A percentile compares a stretch with the other conserved stretches of the same genome.
These are phyloP conservation scores for Coelastrella sp. DNA, from an alignment of 139 green algal species.

Conservation along the genomic window DNA sequence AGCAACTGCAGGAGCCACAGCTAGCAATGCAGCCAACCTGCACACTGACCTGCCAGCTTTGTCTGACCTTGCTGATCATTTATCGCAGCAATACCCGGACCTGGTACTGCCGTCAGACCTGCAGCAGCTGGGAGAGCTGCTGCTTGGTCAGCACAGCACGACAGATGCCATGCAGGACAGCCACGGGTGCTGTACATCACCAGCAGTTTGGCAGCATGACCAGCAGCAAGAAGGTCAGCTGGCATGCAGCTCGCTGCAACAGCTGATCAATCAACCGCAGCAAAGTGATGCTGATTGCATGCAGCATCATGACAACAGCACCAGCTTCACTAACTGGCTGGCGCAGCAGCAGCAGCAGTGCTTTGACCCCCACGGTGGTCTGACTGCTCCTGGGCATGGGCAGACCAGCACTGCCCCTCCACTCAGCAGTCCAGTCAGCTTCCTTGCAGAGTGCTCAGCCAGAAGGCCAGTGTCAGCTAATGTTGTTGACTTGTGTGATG, in stretches of 20 bases:
- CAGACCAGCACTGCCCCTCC: not conserved
- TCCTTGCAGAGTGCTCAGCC: not conserved
- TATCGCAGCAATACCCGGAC: constrained; percentile 1
- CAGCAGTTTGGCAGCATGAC: not conserved
- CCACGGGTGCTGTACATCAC: not conserved
- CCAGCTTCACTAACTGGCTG: not conserved
- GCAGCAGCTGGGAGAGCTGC: constrained; percentile 5
- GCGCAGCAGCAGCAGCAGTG: not conserved
- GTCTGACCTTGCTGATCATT: constrained; percentile 16
- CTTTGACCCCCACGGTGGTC: not conserved
- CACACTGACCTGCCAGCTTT: not conserved
- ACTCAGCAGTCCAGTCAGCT: not conserved
- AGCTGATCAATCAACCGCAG: not conserved
- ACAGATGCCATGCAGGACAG: not conserved
- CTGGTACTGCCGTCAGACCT: not conserved
- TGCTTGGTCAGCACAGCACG: not conserved
- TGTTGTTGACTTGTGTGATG: not conserved
- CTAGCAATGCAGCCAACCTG: not conserved
- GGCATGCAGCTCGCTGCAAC: not conserved
- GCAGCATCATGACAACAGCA: not conserved
- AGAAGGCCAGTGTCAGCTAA: not conserved
- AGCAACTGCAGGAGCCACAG: not conserved
- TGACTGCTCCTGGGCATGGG: not conserved
- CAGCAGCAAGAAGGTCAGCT: not conserved
- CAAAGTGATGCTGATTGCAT: not conserved